Percentiles rank a stretch among this genome's conserved stretches.
Evolutionary conservation across 148 eudicot genomes (phyloP).

Genomic region (Vaccinium corymbosum): DNA sequence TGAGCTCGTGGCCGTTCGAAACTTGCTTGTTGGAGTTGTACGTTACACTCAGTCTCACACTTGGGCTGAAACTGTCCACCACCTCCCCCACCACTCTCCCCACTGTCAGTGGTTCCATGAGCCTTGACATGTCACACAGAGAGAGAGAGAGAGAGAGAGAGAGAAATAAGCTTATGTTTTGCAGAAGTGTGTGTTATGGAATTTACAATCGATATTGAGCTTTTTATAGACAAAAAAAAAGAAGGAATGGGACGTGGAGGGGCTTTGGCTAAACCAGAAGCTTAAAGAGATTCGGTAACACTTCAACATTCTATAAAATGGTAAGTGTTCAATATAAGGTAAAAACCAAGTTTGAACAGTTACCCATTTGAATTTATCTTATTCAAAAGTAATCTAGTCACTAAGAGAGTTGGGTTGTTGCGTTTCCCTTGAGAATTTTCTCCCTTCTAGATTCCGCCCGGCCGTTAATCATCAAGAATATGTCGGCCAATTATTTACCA

Average conservation of each 20-base stretch:
- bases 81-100: constrained; percentile 92
- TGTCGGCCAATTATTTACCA: background rate
- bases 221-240: constrained; percentile 16
- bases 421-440: background rate
- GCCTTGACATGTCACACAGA: constrained; percentile 46
- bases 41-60: constrained; percentile 58
- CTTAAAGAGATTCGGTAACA: background rate
- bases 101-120: constrained; percentile 53
- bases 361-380: background rate
- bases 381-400: background rate
- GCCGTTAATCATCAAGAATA: background rate
- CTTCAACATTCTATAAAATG: background rate
- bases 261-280: background rate
- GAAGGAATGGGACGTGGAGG: background rate
- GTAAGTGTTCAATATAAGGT: background rate
- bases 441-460: background rate
- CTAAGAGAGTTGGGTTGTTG: background rate
- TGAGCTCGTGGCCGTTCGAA: constrained; percentile 77
- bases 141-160: constrained; percentile 5
- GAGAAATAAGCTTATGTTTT: background rate
- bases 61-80: constrained; percentile 66
- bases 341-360: background rate
- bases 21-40: constrained; percentile 70
- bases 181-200: background rate
- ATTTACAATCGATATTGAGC: background rate